Percentiles rank a stretch among this genome's conserved stretches.
Conservation (phyloP, 1,284 basidiomycete genomes). For the Ganoderma leucocontextum region DNA sequence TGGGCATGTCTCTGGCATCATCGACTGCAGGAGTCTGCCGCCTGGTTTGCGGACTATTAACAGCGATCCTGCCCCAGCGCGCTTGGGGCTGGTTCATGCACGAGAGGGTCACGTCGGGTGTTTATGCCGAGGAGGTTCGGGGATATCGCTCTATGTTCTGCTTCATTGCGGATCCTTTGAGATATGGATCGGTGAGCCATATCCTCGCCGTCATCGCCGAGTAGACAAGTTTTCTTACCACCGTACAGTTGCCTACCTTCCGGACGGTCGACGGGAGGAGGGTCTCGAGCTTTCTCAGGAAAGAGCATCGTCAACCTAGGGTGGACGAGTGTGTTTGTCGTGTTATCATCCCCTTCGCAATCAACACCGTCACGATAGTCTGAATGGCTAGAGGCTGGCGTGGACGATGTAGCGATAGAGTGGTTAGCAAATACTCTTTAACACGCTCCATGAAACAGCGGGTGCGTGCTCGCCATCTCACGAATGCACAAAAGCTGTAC, state of each 20-base stretch:
- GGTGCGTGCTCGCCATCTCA: no score
- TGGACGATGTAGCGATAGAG: no score
- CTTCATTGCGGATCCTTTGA: background rate
- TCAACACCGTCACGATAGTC: no score
- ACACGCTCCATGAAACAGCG: no score
- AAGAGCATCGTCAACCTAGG: no score
- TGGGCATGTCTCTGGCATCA: background rate
- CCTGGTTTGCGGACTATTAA: constrained; percentile 1
- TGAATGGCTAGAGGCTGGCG: no score
- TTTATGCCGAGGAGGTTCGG: constrained; percentile 4
- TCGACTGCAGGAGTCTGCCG: constrained; percentile 1
- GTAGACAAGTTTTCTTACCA: background rate
- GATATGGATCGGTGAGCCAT: background rate
- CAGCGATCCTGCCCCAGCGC: constrained; percentile 1
- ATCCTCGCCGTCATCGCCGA: background rate
- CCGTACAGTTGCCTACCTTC: background rate
- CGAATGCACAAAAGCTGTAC: no score
- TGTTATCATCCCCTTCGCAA: no score
- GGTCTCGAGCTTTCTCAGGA: no score
- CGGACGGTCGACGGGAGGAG: background rate
- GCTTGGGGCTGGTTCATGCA: constrained; percentile 17
- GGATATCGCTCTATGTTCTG: constrained; percentile 6
- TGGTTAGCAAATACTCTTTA: no score
- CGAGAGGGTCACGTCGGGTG: constrained; percentile 11
- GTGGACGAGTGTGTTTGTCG: no score